These are phyloP conservation scores for Corrigiola litoralis DNA, from an alignment of 179 eudicot genomes.

Conservation along the genomic window DNA sequence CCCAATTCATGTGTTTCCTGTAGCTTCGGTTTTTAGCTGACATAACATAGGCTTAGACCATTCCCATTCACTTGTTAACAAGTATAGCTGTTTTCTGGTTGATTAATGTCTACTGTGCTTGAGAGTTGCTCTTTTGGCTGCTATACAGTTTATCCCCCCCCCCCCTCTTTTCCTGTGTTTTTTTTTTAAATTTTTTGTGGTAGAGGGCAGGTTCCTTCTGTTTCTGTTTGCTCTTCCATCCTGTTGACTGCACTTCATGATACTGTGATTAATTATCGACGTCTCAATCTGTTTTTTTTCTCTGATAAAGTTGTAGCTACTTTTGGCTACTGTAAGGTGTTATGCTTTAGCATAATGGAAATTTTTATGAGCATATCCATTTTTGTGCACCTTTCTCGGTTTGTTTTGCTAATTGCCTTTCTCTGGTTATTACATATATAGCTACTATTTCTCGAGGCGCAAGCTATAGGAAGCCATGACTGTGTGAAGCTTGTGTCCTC, in stretches of 20 bases:
- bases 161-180: no score
- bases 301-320: no score
- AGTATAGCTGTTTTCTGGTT: not conserved
- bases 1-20: not conserved
- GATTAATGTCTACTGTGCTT: not conserved
- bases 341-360: not conserved
- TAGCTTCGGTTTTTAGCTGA: not conserved
- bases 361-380: not conserved
- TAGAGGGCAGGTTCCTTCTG: not conserved
- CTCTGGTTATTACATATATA: no score
- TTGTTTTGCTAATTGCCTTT: no score
- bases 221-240: not conserved
- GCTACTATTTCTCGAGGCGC: no score
- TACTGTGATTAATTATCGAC: not conserved
- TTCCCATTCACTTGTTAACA: not conserved
- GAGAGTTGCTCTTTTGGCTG: slow-evolving; percentile 2
- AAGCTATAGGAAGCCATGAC: no score
- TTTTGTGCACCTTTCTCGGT: no score
- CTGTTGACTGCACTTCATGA: not conserved
- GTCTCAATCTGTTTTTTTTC: not conserved
- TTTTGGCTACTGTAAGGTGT: not conserved
- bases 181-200: not conserved
- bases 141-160: no score
- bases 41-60: not conserved
- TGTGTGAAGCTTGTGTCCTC: no score